Conservation (phyloP, 257 asterid species). For the Primulina huaijiensis region DNA sequence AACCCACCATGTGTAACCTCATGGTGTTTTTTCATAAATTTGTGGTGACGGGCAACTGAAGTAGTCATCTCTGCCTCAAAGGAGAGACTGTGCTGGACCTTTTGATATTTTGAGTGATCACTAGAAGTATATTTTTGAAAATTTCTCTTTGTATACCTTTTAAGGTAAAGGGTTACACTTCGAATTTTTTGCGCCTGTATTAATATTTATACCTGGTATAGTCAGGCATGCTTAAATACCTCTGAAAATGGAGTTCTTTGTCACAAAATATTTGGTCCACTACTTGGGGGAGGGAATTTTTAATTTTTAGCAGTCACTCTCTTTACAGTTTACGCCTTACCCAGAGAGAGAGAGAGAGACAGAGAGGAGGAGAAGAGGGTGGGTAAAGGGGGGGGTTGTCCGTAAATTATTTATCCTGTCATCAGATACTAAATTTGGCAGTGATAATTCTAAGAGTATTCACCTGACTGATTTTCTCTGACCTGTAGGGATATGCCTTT, state of each 20-base stretch:
- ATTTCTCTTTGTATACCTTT: not conserved
- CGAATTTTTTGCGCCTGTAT: too few relatives aligned
- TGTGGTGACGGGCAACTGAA: not conserved
- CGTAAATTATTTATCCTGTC: too few relatives aligned
- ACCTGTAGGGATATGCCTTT: constrained; percentile 72
- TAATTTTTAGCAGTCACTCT: not conserved
- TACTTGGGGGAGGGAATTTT: too few relatives aligned
- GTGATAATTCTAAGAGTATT: not conserved
- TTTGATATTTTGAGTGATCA: constrained; percentile 8
- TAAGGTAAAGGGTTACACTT: not conserved
- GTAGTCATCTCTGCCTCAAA: not conserved
- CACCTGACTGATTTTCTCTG: not conserved
- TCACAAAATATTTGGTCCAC: too few relatives aligned
- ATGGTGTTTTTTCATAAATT: not conserved
- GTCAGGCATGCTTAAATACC: not conserved
- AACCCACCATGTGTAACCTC: not conserved
- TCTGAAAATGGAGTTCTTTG: not conserved
- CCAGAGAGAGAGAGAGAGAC: not conserved
- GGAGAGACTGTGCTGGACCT: not conserved
- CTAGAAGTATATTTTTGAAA: not conserved
- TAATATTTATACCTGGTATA: not conserved
- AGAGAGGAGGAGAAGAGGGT: too few relatives aligned
- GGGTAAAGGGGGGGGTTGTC: too few relatives aligned
- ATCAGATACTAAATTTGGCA: not conserved
- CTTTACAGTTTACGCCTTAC: not conserved